Evolutionary conservation across 1,284 basidiomycete genomes (phyloP), one percentile per base, ranked within the genome.

Genomic region (Lentinus polychrous): DNA sequence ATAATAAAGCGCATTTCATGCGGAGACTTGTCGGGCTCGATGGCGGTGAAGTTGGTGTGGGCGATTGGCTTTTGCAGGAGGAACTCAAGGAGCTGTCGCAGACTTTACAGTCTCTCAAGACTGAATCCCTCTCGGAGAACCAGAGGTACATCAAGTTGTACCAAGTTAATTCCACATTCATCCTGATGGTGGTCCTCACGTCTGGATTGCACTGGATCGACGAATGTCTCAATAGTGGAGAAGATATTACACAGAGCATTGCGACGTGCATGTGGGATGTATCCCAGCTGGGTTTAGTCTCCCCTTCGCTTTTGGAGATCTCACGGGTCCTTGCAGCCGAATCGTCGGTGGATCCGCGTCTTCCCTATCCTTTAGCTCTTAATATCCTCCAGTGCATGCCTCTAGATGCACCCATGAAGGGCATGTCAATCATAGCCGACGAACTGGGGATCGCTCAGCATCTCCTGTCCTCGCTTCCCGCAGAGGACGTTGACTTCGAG

Each of bases 61-160:
- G 78, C n/a, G 81, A 86, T 51, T 90, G 83, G 83, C 55, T 90
- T 20, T 56, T 90, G 7, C 58, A 66, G 18, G 76, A 82, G 53
- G 83, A 86, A 53, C 55, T 83, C 48, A 78, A 76, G 56, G 62
- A 67, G 12, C 55, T 81, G 20, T 56, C 57, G 5, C 57, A 58
- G n/a, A 56, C 66, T 3, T 59, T 78, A 8, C 60, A 66, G 40
- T 52, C 57, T n/a, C 56, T 81, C 35, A 60, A 63, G 18, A 59
- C 59, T 14, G 34, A 59, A 33, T 45, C 57, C 11, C 54, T 60
- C 20, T 55, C 60, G 2, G 61, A 62, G 2, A 61, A 71, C 14
- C 59, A 55, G 20, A 60, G 45, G 35, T 49, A 49, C 31, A 51
- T 67, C 47, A 54, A 55, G 6, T 63, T 65, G 39, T 71, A 72